These are phyloP conservation scores for Fagopyrum esculentum DNA, from an alignment of 148 eudicot species.

Conservation along the genomic window DNA sequence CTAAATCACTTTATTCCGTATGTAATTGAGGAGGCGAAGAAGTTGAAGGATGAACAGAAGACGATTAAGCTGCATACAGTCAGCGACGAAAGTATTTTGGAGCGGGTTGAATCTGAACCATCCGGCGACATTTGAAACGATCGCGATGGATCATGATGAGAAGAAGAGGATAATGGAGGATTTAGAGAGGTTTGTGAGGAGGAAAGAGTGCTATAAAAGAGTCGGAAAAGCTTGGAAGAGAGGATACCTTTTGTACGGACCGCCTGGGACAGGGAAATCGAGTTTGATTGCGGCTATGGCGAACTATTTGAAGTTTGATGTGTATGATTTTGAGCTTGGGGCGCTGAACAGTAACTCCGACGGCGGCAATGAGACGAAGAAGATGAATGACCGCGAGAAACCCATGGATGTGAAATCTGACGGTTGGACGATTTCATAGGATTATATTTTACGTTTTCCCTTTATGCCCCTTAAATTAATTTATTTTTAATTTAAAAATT, in stretches of 20 bases:
- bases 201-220: slow-evolving; percentile 16
- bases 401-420: too few relatives aligned
- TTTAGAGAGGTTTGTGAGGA: slow-evolving; percentile 11
- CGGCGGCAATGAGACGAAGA: too few relatives aligned
- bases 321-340: slow-evolving; percentile 35
- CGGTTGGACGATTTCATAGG: too few relatives aligned
- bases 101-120: slow-evolving; percentile 4
- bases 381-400: too few relatives aligned
- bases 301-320: slow-evolving; percentile 23
- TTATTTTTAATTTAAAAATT: too few relatives aligned
- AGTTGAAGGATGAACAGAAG: slow-evolving; percentile 19
- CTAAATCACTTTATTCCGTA: slow-evolving; percentile 24
- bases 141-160: slow-evolving; percentile 7
- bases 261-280: slow-evolving; percentile 26
- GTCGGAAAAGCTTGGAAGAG: slow-evolving; percentile 15
- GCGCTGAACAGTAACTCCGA: slow-evolving; percentile 20
- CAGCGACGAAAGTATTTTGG: neutral
- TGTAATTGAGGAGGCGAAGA: slow-evolving; percentile 17
- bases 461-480: too few relatives aligned
- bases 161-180: neutral
- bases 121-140: slow-evolving; percentile 12
- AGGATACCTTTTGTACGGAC: slow-evolving; percentile 14
- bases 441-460: too few relatives aligned
- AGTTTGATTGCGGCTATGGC: slow-evolving; percentile 31
- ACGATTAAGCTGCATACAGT: slow-evolving; percentile 20